Evolutionary conservation across 129 eudicot genomes (phyloP).

Genomic region (Glebionis coronaria): DNA sequence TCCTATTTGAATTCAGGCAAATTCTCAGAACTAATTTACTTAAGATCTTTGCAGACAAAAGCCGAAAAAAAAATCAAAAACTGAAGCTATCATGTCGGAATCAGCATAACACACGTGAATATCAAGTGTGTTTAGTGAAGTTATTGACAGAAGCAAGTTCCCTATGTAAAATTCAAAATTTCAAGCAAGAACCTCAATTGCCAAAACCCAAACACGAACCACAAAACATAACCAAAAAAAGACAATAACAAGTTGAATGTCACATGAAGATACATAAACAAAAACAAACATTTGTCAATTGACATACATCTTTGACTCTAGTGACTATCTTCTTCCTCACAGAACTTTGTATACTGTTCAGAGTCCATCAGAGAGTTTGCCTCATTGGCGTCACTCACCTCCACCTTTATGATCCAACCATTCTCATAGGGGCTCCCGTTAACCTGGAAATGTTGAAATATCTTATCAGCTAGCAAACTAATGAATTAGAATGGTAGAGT

Average conservation of each 20-base stretch:
- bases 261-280: constrained; percentile 14
- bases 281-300: constrained; percentile 17
- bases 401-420: constrained; percentile 96
- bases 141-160: no score
- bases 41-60: no score
- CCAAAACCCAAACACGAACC: constrained; percentile 15
- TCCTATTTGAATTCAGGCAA: no score
- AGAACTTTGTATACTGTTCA: constrained; percentile 75
- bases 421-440: constrained; percentile 81
- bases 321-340: constrained; percentile 80
- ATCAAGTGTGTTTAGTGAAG: not conserved
- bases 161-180: no score
- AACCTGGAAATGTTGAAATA: constrained; percentile 38
- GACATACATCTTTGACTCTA: constrained; percentile 14
- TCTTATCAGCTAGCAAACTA: not conserved
- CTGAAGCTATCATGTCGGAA: not conserved
- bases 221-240: constrained; percentile 13
- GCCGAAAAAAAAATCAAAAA: no score
- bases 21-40: no score
- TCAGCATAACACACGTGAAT: not conserved
- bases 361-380: constrained; percentile 58
- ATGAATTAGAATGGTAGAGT: not conserved
- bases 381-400: constrained; percentile 48
- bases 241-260: constrained; percentile 17
- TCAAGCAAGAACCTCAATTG: no score